These are phyloP conservation scores for Colletotrichum sansevieriae DNA, from an alignment of 2,329 filamentous ascomycete species.

Conservation along the genomic window DNA sequence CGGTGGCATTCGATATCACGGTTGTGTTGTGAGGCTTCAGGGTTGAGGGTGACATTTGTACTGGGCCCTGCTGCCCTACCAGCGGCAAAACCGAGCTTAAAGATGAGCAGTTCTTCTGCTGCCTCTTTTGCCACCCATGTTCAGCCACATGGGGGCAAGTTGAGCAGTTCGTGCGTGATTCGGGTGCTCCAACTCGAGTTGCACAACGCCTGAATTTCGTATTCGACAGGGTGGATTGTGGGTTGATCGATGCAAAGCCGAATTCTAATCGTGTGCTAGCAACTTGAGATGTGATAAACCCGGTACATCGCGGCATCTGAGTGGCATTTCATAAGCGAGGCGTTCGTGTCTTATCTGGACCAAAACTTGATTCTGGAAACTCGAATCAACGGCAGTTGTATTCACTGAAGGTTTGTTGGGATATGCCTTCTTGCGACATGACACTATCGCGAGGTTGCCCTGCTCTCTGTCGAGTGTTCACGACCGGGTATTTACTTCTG, in stretches of 20 bases:
- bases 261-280: not conserved
- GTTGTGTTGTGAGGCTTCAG: not conserved
- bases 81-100: not conserved
- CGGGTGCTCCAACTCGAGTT: not conserved
- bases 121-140: too few relatives aligned
- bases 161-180: not conserved
- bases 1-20: constrained; percentile 6
- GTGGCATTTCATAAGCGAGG: too few relatives aligned
- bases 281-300: too few relatives aligned
- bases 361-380: too few relatives aligned
- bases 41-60: not conserved
- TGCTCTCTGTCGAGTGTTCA: too few relatives aligned
- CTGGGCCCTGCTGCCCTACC: constrained; percentile 15
- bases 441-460: too few relatives aligned
- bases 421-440: not conserved
- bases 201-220: not conserved
- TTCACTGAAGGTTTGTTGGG: not conserved
- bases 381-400: not conserved
- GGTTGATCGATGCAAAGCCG: not conserved
- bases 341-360: too few relatives aligned
- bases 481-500: too few relatives aligned
- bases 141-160: not conserved
- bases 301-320: too few relatives aligned
- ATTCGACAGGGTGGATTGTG: not conserved
- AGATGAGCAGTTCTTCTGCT: too few relatives aligned